Percentiles rank a stretch among this genome's conserved stretches.
Evolutionary conservation across 805 yeast species (phyloP).

Genomic region (Kazachstania africana): DNA sequence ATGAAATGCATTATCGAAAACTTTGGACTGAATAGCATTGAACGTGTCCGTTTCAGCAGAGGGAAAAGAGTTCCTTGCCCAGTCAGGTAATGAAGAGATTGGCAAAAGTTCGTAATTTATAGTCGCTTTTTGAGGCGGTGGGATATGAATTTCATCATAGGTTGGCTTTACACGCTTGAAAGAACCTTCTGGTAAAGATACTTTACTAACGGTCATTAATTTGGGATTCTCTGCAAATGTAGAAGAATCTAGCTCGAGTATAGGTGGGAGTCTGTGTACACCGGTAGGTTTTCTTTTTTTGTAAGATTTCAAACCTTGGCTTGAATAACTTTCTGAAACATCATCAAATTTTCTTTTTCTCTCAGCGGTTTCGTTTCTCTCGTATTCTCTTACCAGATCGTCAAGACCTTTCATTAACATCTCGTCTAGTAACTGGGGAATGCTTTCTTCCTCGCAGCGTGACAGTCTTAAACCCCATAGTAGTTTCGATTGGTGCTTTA

Average conservation of each 20-base stretch:
- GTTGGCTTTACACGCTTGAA: constrained; percentile 57
- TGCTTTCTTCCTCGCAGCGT: constrained; percentile 28
- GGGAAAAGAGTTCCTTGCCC: constrained; percentile 76
- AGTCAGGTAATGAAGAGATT: constrained; percentile 56
- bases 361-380: constrained; percentile 8
- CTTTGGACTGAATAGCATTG: constrained; percentile 75
- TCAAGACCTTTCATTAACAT: constrained; percentile 35
- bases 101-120: constrained; percentile 36
- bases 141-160: constrained; percentile 88
- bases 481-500: constrained; percentile 39
- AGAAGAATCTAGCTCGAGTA: constrained; percentile 52
- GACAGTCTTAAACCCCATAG: constrained; percentile 44
- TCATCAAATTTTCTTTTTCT: constrained; percentile 4
- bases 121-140: constrained; percentile 56
- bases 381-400: constrained; percentile 33
- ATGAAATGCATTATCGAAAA: constrained; percentile 66
- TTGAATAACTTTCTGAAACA: not conserved
- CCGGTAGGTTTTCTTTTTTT: constrained; percentile 18
- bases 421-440: constrained; percentile 28
- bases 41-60: constrained; percentile 49
- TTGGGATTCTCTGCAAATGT: constrained; percentile 65
- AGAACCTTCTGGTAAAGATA: constrained; percentile 74
- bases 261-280: constrained; percentile 5
- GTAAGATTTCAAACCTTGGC: constrained; percentile 6
- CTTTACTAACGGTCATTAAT: constrained; percentile 51